Evolutionary conservation across 257 asterid genomes (phyloP), one percentile per base, ranked within the genome.

Genomic region (Cordia subcordata): DNA sequence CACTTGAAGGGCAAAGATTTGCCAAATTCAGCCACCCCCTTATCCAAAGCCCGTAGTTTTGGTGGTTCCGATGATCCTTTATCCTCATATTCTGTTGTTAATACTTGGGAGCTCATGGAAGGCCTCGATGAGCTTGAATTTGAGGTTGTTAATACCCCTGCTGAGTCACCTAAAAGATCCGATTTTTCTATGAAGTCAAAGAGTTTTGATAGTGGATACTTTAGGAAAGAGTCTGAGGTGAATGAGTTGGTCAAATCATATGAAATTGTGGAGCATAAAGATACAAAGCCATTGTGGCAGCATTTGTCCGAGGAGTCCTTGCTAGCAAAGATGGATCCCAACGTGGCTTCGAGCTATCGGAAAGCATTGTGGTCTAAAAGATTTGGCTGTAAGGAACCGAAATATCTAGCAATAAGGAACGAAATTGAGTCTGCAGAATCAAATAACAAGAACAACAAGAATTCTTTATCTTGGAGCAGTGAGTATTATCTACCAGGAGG

Each of bases 21-120:
- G 39, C 32, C 37, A 8, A 70, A 51, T 65, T 70, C 82, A 10
- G 20, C 47, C 11, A 35, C 58, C 68, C 77, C 60, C 60, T 40
- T 63, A 69, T 57, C 62, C 17, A 72, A 67, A 47, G 14, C 37
- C 39, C 81, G 71, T 13, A 72, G 61, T 68, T 66, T 72, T 38
- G 67, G 54, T 8, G 55, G 55, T 61, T 55, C 86, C 0, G 73
- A 68, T 35, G 90, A 80, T 62, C 93, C 88, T 65, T 57, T 73
- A 60, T 90, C 97, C 16, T 95, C 94, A 4, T 93, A 85, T 66
- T 81, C 93, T 0, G 90, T 87, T 49, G 83, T 90, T 86, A 90
- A 90, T 71, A 90, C 97, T 11, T 85, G 95, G 93, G 97, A 87
- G 84, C 96, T 90, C 76, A 87, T 87, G 97, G 94, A 85, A 66